These are phyloP conservation scores for Salvia splendens DNA, from an alignment of 257 asterid genomes.

Conservation along the genomic window DNA sequence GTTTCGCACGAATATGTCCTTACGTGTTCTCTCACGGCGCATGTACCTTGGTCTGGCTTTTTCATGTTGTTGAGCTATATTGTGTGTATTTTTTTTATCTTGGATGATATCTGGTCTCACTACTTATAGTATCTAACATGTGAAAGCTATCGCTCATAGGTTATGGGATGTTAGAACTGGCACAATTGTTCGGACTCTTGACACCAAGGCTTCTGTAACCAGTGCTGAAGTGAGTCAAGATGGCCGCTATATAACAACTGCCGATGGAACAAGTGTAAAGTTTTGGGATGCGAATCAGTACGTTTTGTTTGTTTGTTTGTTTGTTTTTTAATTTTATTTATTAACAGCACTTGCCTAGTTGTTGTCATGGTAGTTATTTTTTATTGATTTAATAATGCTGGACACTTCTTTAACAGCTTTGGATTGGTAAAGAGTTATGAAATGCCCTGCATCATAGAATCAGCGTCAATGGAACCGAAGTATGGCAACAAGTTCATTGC, in stretches of 20 bases:
- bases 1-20: neutral
- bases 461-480: conserved; percentile 93
- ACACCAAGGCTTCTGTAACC: conserved; percentile 81
- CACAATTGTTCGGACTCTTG: conserved; percentile 78
- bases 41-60: neutral
- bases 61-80: neutral
- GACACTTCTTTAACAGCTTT: conserved; percentile 51
- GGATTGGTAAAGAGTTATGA: conserved; percentile 82
- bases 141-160: conserved; percentile 14
- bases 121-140: conserved; percentile 18
- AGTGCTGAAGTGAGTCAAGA: conserved; percentile 99
- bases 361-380: conserved; percentile 3
- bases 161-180: conserved; percentile 94
- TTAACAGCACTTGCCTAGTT: too few species aligned
- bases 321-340: too few species aligned
- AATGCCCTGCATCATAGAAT: conserved; percentile 87
- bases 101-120: neutral
- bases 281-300: conserved; percentile 99
- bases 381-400: conserved; percentile 8
- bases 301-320: conserved; percentile 16
- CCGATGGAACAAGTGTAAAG: conserved; percentile 82
- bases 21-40: neutral
- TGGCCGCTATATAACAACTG: conserved; percentile 90
- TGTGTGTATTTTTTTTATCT: neutral
- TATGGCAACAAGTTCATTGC: conserved; percentile 84